Percentiles rank a stretch among this genome's conserved stretches.
Conservation (phyloP, 495 filamentous ascomycete genomes). For the Talaromyces trachyspermus region DNA sequence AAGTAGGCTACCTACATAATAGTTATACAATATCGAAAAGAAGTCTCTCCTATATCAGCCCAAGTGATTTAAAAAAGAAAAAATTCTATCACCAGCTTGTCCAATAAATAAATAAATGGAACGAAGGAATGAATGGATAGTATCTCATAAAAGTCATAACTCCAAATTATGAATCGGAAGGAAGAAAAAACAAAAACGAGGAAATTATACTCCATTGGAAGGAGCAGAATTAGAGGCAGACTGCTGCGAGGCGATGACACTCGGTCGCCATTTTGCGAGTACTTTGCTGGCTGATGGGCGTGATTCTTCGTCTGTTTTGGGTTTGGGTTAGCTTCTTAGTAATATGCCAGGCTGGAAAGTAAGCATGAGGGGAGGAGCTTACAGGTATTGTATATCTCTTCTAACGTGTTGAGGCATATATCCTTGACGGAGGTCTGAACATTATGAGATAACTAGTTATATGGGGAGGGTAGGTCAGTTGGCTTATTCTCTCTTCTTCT, state of each 20-base stretch:
- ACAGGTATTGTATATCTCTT: slow-evolving; percentile 82
- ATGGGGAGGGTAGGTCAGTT: too few species aligned
- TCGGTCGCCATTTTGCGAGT: slow-evolving; percentile 36
- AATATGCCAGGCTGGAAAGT: neutral
- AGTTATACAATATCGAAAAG: too few species aligned
- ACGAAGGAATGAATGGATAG: too few species aligned
- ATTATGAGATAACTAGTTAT: slow-evolving; percentile 65
- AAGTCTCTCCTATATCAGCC: too few species aligned
- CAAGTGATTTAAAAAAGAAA: too few species aligned
- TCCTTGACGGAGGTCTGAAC: slow-evolving; percentile 79
- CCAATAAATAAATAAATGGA: too few species aligned
- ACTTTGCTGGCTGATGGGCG: slow-evolving; percentile 37
- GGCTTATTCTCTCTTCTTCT: too few species aligned
- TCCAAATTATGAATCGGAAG: too few species aligned
- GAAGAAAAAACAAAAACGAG: neutral
- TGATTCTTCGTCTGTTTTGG: slow-evolving; percentile 35
- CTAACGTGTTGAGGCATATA: slow-evolving; percentile 71
- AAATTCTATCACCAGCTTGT: too few species aligned
- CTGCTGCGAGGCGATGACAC: slow-evolving; percentile 5
- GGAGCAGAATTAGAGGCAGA: neutral
- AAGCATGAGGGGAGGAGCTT: slow-evolving; percentile 22
- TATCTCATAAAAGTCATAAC: too few species aligned
- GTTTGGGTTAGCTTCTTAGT: neutral
- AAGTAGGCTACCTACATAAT: too few species aligned
- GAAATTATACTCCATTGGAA: neutral